phyloP scores from a whole-genome alignment of 768 basidiomycete genomes.

The Russula lepida region DNA sequence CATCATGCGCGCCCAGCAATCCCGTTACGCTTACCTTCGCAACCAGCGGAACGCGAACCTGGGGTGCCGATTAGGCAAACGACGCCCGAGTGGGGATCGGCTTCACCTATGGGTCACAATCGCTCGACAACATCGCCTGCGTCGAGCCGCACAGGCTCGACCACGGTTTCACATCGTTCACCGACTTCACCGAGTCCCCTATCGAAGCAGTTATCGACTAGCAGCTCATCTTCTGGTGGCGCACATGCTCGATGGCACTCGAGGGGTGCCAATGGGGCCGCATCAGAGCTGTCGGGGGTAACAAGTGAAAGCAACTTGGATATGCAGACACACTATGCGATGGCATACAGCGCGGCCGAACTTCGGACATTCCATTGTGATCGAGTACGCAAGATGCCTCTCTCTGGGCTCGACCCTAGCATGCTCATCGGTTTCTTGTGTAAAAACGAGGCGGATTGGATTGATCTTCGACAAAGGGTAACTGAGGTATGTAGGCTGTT shows the following conservation, averaged over 20 bases:
- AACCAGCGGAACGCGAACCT: conserved; percentile 7
- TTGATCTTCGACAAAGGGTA: conserved; percentile 66
- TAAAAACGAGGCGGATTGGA: conserved; percentile 77
- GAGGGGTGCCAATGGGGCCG: conserved; percentile 30
- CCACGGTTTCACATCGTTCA: conserved; percentile 46
- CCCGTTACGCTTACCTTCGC: conserved; percentile 50
- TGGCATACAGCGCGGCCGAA: conserved; percentile 64
- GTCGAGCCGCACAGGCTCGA: conserved; percentile 24
- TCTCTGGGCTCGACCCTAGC: conserved; percentile 87
- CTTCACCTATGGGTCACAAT: conserved; percentile 21
- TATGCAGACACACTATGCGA: conserved; percentile 54
- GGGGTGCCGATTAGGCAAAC: conserved; percentile 12
- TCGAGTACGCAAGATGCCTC: conserved; percentile 89
- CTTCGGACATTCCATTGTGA: conserved; percentile 94
- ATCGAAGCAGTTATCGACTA: conserved; percentile 51
- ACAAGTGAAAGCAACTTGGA: conserved; percentile 27
- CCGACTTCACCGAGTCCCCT: conserved; percentile 57
- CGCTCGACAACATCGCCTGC: conserved; percentile 22
- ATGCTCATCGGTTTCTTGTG: conserved; percentile 94
- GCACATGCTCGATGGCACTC: conserved; percentile 30
- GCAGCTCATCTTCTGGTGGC: conserved; percentile 30
- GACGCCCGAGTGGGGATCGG: conserved; percentile 11
- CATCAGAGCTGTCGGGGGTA: conserved; percentile 11
- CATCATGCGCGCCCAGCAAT: conserved; percentile 73
- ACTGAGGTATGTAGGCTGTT: conserved; percentile 46